Conservation (phyloP, 192 early-diverging fungal species). For the Gigaspora rosea region DNA sequence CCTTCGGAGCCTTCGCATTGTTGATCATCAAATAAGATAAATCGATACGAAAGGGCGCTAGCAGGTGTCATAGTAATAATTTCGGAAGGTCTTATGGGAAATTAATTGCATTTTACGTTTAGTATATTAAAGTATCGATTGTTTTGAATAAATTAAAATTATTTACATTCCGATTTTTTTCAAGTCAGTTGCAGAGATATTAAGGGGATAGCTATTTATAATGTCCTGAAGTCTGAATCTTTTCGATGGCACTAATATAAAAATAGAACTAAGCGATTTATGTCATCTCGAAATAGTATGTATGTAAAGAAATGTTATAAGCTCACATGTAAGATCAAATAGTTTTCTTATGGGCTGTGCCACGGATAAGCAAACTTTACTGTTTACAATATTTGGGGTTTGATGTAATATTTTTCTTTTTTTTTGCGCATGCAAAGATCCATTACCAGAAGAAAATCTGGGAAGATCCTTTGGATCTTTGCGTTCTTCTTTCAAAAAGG, state of each 20-base stretch:
- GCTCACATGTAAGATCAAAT: slow-evolving; percentile 8
- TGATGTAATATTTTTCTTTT: too few species aligned
- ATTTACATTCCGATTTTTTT: slow-evolving; percentile 14
- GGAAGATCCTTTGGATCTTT: too few species aligned
- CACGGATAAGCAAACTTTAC: too few species aligned
- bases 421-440: too few species aligned
- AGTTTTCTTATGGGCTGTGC: not conserved
- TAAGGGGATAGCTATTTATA: not conserved
- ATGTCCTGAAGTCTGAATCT: slow-evolving; percentile 3
- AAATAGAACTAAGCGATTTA: not conserved
- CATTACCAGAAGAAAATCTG: too few species aligned
- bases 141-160: not conserved
- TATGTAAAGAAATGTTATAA: not conserved
- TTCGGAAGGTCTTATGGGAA: slow-evolving; percentile 28
- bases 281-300: too few species aligned
- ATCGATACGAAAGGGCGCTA: slow-evolving; percentile 32
- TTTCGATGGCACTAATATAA: not conserved
- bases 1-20: not conserved
- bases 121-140: not conserved
- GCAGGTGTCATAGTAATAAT: slow-evolving; percentile 37
- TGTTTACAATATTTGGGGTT: too few species aligned
- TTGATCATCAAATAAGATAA: slow-evolving; percentile 5
- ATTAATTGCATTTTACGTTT: not conserved
- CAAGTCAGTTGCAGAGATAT: not conserved
- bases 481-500: too few species aligned